Evolutionary conservation across 148 eudicot genomes (phyloP), one percentile per base, ranked within the genome.

Genomic region (Dianthus caryophyllus): DNA sequence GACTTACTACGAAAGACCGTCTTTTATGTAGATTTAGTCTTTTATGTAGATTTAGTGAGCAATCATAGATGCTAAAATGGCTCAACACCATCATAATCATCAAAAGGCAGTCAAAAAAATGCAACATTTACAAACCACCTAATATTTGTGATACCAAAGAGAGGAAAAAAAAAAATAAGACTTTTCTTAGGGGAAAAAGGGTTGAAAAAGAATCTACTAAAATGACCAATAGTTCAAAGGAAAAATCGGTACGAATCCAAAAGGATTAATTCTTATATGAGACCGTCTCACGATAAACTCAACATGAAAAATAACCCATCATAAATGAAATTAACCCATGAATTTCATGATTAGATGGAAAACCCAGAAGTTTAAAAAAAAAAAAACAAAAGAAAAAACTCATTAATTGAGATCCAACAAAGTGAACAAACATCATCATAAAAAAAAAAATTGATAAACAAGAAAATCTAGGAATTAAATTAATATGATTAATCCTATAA

Each of bases 31-130:
- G n/a, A n/a, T n/a, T n/a, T n/a, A n/a, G n/a, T n/a, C n/a, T n/a
- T n/a, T n/a, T n/a, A n/a, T n/a, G n/a, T n/a, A n/a, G n/a, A n/a
- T n/a, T n/a, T n/a, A n/a, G n/a, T n/a, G n/a, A n/a, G n/a, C 48
- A 36, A 65, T 71, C 78, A 36, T 64, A 69, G 52, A 57, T 73
- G 68, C 68, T 31, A 22, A 53, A 74, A 67, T 49, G 13, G n/a
- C 24, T 75, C 59, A n/a, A n/a, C n/a, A 64, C 44, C 52, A 75
- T 64, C 43, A 65, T 17, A 64, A 78, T 69, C 67, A 76, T 50
- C 64, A 71, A 70, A 71, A 59, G 30, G 38, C 56, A 49, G 31
- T 66, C 70, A 66, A 71, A 70, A 66, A 71, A 70, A 38, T 75
- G 77, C 57, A 74, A 24, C 68, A 16, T 27, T 18, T 41, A 61